Evolutionary conservation across 495 filamentous ascomycete species (phyloP).

Genomic region (Parathielavia appendiculata): DNA sequence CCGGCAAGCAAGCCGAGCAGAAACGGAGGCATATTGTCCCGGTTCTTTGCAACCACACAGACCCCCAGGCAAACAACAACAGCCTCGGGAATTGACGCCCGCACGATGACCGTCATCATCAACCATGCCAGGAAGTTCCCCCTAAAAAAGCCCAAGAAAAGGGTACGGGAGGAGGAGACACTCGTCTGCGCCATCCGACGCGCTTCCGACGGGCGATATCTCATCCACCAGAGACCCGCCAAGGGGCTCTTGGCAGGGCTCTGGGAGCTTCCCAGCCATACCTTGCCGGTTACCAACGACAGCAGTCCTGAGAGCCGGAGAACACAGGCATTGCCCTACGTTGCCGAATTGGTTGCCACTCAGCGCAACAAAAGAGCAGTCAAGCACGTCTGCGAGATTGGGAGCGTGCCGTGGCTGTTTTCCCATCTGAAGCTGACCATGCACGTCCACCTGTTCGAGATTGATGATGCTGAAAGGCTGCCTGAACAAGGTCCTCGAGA

Average conservation of each 20-base stretch:
- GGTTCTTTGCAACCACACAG: slow-evolving; percentile 26
- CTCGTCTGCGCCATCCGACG: slow-evolving; percentile 42
- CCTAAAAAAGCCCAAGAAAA: slow-evolving; percentile 37
- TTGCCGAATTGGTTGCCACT: slow-evolving; percentile 12
- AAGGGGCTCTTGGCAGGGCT: slow-evolving; percentile 43
- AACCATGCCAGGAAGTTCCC: slow-evolving; percentile 42
- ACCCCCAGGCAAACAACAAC: neutral
- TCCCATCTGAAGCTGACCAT: slow-evolving; percentile 45
- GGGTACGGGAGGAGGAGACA: slow-evolving; percentile 40
- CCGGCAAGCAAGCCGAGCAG: slow-evolving; percentile 1
- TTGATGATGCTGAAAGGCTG: slow-evolving; percentile 12
- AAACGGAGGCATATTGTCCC: slow-evolving; percentile 19
- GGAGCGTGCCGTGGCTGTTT: slow-evolving; percentile 43
- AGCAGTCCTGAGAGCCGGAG: slow-evolving; percentile 26
- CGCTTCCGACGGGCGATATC: slow-evolving; percentile 31
- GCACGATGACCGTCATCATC: slow-evolving; percentile 26
- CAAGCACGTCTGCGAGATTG: slow-evolving; percentile 33
- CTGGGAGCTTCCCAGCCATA: slow-evolving; percentile 45
- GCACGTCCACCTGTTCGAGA: slow-evolving; percentile 42
- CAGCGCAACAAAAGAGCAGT: neutral
- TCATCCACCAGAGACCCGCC: slow-evolving; percentile 39
- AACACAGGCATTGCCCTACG: slow-evolving; percentile 25
- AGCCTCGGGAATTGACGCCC: neutral
- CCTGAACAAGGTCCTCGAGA: neutral
- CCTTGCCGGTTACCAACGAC: slow-evolving; percentile 23